Percentiles rank a stretch among this genome's conserved stretches.
phyloP scores from a whole-genome alignment of 805 yeast genomes.

The Candida khao-thaluensis region DNA sequence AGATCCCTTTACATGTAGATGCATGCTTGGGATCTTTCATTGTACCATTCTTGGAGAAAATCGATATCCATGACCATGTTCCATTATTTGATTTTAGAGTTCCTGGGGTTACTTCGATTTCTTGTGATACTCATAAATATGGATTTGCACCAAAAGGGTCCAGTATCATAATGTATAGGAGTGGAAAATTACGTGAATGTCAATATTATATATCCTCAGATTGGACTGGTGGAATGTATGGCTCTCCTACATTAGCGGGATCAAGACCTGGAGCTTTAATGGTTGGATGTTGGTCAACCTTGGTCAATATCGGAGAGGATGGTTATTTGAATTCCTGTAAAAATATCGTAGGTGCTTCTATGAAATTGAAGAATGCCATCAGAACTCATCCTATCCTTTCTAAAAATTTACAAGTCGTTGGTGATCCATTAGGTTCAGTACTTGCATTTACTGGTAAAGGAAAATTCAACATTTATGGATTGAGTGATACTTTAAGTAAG shows the following conservation, averaged over 20 bases:
- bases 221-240: constrained; percentile 96
- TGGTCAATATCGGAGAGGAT: constrained; percentile 76
- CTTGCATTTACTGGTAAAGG: constrained; percentile 64
- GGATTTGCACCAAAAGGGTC: constrained; percentile 99
- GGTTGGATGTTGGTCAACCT: constrained; percentile 98
- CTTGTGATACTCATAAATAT: constrained; percentile 99
- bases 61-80: constrained; percentile 45
- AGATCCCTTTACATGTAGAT: constrained; percentile 92
- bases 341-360: constrained; percentile 66
- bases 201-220: constrained; percentile 82
- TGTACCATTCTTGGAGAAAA: constrained; percentile 70
- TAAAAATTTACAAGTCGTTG: constrained; percentile 66
- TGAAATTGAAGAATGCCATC: constrained; percentile 49
- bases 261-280: constrained; percentile 95
- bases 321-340: constrained; percentile 72
- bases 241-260: constrained; percentile 95
- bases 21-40: constrained; percentile 94
- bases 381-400: constrained; percentile 42
- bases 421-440: constrained; percentile 84
- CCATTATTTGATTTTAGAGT: constrained; percentile 81
- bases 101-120: constrained; percentile 90
- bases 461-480: constrained; percentile 63
- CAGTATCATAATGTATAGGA: constrained; percentile 86
- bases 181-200: constrained; percentile 59
- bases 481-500: constrained; percentile 66